phyloP scores from a whole-genome alignment of 805 yeast species.

The Aciculoconidium aculeatum region DNA sequence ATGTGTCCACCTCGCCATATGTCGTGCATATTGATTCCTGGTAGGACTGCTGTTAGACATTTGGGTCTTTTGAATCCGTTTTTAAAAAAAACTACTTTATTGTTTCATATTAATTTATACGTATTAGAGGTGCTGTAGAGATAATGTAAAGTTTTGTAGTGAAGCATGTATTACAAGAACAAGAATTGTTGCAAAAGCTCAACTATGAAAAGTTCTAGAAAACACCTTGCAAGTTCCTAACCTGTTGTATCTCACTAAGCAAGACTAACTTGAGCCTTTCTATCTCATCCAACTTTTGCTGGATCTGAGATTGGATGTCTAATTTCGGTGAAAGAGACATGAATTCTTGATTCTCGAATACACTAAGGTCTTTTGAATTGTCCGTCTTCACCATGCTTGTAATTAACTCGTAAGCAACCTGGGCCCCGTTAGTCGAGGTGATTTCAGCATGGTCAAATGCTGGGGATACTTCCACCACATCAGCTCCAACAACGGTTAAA shows the following conservation, averaged over 20 bases:
- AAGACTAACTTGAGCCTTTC: constrained; percentile 10
- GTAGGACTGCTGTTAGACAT: constrained; percentile 1
- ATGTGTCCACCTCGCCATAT: constrained; percentile 4
- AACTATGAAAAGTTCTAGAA: too few species aligned
- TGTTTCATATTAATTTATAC: too few species aligned
- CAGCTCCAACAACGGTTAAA: constrained; percentile 49
- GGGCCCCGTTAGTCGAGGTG: constrained; percentile 66
- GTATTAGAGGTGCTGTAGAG: too few species aligned
- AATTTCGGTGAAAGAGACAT: background rate
- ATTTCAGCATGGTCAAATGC: constrained; percentile 60
- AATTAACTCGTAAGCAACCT: constrained; percentile 61
- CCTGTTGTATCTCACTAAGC: constrained; percentile 8
- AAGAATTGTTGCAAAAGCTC: too few species aligned
- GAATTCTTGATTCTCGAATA: constrained; percentile 1
- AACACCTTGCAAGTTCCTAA: constrained; percentile 5
- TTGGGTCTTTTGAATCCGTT: too few species aligned
- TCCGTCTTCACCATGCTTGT: constrained; percentile 72
- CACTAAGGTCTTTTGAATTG: too few species aligned
- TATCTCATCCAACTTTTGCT: constrained; percentile 10
- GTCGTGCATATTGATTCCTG: constrained; percentile 3
- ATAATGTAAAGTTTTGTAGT: too few species aligned
- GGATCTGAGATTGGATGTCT: background rate
- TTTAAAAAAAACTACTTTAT: too few species aligned
- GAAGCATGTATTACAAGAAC: too few species aligned
- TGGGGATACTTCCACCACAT: constrained; percentile 57